Percentiles rank a stretch among this genome's conserved stretches.
phyloP scores from a whole-genome alignment of 2,329 filamentous ascomycete genomes.

The Xylariaceae sp. region DNA sequence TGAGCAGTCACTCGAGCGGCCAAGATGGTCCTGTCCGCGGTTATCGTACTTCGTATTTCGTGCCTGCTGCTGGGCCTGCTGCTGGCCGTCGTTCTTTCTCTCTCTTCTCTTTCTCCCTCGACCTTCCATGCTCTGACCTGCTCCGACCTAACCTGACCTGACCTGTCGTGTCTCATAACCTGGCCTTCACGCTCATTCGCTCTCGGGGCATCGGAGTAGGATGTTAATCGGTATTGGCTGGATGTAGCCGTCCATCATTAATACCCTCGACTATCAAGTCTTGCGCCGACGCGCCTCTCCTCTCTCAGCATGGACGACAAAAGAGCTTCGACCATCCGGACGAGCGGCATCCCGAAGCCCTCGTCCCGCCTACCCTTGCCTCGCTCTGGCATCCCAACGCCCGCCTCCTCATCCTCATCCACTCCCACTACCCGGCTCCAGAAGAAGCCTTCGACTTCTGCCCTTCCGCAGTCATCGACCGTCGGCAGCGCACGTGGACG shows the following conservation, averaged over 20 bases:
- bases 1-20: neutral
- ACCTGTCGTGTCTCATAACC: neutral
- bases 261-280: neutral
- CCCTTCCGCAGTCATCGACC: conserved; percentile 18
- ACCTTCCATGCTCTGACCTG: too few relatives aligned
- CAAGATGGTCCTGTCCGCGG: neutral
- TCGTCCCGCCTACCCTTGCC: conserved; percentile 32
- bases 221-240: neutral
- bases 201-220: neutral
- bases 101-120: neutral
- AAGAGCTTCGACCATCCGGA: conserved; percentile 17
- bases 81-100: neutral
- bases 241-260: neutral
- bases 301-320: conserved; percentile 28
- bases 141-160: too few relatives aligned
- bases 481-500: conserved; percentile 19
- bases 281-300: neutral
- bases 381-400: conserved; percentile 24
- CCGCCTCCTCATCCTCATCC: conserved; percentile 7
- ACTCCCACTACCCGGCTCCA: conserved; percentile 1
- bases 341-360: conserved; percentile 29
- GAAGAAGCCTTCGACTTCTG: conserved; percentile 7
- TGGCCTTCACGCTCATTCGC: neutral
- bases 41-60: too few relatives aligned
- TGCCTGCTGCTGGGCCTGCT: too few relatives aligned